Evolutionary conservation across 345 rosid species (phyloP).

Genomic region (Eucalyptus erythrocorys): DNA sequence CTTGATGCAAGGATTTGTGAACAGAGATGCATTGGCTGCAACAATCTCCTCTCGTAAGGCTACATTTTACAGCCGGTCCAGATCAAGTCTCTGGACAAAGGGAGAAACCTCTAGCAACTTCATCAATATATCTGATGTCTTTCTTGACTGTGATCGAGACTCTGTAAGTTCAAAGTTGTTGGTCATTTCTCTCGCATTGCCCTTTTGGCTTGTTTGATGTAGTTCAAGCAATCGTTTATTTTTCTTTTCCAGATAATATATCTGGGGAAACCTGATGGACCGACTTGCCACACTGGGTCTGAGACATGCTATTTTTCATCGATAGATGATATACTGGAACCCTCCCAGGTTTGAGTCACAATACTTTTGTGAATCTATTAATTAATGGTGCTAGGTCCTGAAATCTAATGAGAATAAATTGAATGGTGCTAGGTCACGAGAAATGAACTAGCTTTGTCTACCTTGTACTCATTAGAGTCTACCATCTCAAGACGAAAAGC

Average conservation of each 20-base stretch:
- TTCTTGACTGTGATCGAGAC: constrained; percentile 74
- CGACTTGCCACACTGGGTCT: constrained; percentile 90
- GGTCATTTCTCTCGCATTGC: neutral
- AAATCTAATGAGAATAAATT: neutral
- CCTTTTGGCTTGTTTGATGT: neutral
- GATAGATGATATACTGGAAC: constrained; percentile 23
- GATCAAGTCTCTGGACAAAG: constrained; percentile 82
- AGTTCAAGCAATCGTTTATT: neutral
- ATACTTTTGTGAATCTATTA: neutral
- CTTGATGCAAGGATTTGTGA: constrained; percentile 91
- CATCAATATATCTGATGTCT: constrained; percentile 65
- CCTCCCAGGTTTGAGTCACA: constrained; percentile 26
- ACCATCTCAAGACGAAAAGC: constrained; percentile 58
- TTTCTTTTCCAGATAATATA: constrained; percentile 58
- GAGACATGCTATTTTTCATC: constrained; percentile 83
- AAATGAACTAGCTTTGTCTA: constrained; percentile 43
- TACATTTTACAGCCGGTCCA: constrained; percentile 84
- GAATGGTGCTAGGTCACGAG: constrained; percentile 30
- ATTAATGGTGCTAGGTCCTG: neutral
- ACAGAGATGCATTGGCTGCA: constrained; percentile 64
- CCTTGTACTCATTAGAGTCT: constrained; percentile 57
- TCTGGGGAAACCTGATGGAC: constrained; percentile 88
- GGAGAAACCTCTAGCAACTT: constrained; percentile 88
- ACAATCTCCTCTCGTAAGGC: constrained; percentile 73
- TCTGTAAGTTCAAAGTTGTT: constrained; percentile 39